These are phyloP conservation scores for Apium graveolens DNA, from an alignment of 129 eudicot species.

Conservation along the genomic window DNA sequence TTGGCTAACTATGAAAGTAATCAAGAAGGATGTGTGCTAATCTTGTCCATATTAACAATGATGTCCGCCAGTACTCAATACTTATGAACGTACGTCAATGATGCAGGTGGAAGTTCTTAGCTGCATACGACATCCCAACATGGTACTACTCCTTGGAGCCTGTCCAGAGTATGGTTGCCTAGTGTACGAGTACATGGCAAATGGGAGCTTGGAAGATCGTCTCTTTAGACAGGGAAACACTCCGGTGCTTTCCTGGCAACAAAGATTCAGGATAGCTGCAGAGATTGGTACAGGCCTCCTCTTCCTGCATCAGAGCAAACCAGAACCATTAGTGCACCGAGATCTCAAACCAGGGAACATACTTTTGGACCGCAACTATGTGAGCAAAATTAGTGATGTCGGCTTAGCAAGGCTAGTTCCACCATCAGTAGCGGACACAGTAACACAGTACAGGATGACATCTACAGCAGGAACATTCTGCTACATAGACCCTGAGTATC, in stretches of 20 bases:
- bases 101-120: conserved; percentile 59
- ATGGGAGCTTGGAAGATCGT: conserved; percentile 60
- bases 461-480: conserved; percentile 68
- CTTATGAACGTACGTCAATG: neutral
- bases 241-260: conserved; percentile 54
- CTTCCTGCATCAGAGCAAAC: conserved; percentile 65
- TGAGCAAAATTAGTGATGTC: conserved; percentile 59
- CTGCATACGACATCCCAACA: conserved; percentile 61
- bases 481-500: conserved; percentile 66
- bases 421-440: conserved; percentile 51
- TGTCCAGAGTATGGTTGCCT: conserved; percentile 68
- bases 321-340: conserved; percentile 61
- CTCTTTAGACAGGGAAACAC: conserved; percentile 39
- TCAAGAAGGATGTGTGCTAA: neutral
- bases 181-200: conserved; percentile 60
- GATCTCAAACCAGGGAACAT: conserved; percentile 62
- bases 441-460: conserved; percentile 62
- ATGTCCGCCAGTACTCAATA: neutral
- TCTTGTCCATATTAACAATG: neutral
- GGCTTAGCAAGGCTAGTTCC: conserved; percentile 65
- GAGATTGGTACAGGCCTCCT: conserved; percentile 53
- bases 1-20: neutral
- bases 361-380: conserved; percentile 50
- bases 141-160: conserved; percentile 70
- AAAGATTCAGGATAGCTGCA: conserved; percentile 47